Conservation (phyloP, 2,329 filamentous ascomycete genomes). For the Phialophora tarda region DNA sequence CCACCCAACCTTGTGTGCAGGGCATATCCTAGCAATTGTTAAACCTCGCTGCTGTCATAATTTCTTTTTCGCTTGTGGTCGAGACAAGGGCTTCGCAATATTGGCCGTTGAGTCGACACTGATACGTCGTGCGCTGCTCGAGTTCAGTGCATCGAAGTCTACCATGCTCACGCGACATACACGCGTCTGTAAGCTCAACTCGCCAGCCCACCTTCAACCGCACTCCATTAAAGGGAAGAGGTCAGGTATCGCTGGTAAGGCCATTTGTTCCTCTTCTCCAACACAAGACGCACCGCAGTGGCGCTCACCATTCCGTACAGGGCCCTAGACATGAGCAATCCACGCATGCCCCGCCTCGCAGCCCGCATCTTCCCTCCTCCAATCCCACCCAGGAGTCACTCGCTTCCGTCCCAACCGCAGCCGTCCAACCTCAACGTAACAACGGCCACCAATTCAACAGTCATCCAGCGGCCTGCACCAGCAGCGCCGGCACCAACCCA, state of each 20-base stretch:
- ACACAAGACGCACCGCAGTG: constrained; percentile 4
- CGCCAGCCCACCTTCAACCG: not conserved
- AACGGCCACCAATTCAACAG: not conserved
- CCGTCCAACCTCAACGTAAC: not conserved
- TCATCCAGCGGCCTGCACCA: constrained; percentile 1
- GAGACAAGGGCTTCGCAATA: not conserved
- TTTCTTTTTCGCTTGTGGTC: not conserved
- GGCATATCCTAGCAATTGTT: constrained; percentile 11
- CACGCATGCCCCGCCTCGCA: constrained; percentile 20
- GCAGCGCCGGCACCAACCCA: constrained; percentile 9
- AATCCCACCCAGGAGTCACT: not conserved
- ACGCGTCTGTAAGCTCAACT: not conserved
- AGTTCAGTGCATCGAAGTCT: not conserved
- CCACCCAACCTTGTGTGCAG: constrained; percentile 3
- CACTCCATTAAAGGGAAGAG: not conserved
- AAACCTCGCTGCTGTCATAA: not conserved
- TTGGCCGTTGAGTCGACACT: not conserved
- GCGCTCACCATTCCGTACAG: not conserved
- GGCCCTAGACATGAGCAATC: constrained; percentile 22
- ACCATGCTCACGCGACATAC: not conserved
- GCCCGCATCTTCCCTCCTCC: constrained; percentile 22
- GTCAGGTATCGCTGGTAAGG: not conserved
- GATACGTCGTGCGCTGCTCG: not conserved
- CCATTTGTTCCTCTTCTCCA: not conserved
- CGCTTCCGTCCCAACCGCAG: not conserved